These are phyloP conservation scores for Paramyrothecium sp. DNA, from an alignment of 2,329 filamentous ascomycete species.

Conservation along the genomic window DNA sequence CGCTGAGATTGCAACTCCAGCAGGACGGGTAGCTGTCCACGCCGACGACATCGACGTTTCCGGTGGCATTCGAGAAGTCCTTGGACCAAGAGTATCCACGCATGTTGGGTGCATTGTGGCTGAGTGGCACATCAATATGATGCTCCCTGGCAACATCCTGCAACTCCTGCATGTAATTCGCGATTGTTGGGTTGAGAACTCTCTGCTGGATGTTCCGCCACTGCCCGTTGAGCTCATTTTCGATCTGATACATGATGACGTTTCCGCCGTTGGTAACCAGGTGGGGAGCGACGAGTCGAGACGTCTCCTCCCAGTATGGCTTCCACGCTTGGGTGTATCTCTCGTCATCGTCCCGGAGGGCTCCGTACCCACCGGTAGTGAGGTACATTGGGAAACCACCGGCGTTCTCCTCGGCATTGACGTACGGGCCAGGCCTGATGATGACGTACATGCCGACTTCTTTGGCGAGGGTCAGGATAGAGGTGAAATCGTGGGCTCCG, in stretches of 20 bases:
- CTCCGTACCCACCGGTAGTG: slow-evolving; percentile 58
- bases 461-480: slow-evolving; percentile 45
- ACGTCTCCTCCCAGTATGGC: slow-evolving; percentile 50
- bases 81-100: slow-evolving; percentile 55
- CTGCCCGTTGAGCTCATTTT: slow-evolving; percentile 52
- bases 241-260: slow-evolving; percentile 53
- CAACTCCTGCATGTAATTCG: slow-evolving; percentile 57
- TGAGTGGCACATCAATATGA: slow-evolving; percentile 58
- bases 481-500: slow-evolving; percentile 43
- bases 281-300: slow-evolving; percentile 48
- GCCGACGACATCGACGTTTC: slow-evolving; percentile 53
- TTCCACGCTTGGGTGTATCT: slow-evolving; percentile 52
- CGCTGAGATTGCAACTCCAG: slow-evolving; percentile 62
- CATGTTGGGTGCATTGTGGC: slow-evolving; percentile 60
- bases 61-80: slow-evolving; percentile 55
- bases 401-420: slow-evolving; percentile 62
- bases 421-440: slow-evolving; percentile 56
- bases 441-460: slow-evolving; percentile 45
- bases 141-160: slow-evolving; percentile 51
- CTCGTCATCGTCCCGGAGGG: slow-evolving; percentile 49
- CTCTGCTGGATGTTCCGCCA: slow-evolving; percentile 38
- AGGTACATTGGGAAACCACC: slow-evolving; percentile 63
- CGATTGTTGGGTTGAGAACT: slow-evolving; percentile 45
- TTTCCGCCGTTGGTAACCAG: slow-evolving; percentile 57
- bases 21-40: slow-evolving; percentile 55